Evolutionary conservation across 768 basidiomycete genomes (phyloP), one percentile per base, ranked within the genome.

Genomic region (Udeniomyces megalosporus): DNA sequence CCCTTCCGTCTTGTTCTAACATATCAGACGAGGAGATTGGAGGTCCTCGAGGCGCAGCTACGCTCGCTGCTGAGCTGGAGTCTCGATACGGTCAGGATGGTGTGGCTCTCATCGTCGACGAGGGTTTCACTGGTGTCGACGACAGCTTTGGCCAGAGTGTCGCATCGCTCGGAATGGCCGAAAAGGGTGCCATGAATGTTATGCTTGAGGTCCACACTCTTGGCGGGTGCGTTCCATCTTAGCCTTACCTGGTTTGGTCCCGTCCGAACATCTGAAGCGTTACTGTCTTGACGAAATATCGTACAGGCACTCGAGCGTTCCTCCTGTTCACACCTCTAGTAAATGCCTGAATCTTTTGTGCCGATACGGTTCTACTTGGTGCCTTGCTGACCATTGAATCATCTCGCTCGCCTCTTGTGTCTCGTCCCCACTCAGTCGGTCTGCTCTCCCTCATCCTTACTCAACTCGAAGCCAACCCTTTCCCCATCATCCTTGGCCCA

Each of bases 81-180:
- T 67, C 77, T 2, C 77, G 76, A 17, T 92, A 86, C 69, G 90
- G 89, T 38, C 70, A 79, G 63, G 73, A 88, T 68, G 79, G 80
- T 4, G 82, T 88, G 69, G 81, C 85, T 0, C 77, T 93, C 70
- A 72, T 95, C 49, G 77, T 96, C 35, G 92, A 96, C 69, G 92
- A 96, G 76, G 90, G 91, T 35, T 81, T 87, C 82, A 71, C 68
- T 76, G 74, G 74, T 3, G 68, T 75, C 14, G 69, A 71, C 24
- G 26, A 67, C 2, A 66, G 69, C 8, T 73, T 69, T 61, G 73
- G 73, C n/a, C 46, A 60, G 0, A 60, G 59, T 0, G 68, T 76
- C 46, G 74, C 72, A 0, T 63, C 66, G 35, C 65, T 75, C 22
- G 75, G 73, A 0, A 70, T 74, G 45, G 46, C 46, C 50, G 57